Conservation (phyloP, 1,139 yeast species). For the Nematodospora anomalae region DNA sequence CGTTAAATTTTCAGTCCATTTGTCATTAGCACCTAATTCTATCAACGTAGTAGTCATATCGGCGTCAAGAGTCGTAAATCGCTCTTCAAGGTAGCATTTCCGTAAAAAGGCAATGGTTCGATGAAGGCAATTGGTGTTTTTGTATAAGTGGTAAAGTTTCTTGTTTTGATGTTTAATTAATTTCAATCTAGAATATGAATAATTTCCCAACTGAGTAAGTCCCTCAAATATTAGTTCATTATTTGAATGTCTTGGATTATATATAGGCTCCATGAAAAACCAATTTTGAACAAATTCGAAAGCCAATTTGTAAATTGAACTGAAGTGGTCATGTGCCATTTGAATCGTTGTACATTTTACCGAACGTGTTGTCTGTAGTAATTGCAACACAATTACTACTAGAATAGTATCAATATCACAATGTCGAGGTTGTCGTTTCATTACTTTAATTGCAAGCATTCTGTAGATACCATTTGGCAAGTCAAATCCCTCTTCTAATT, state of each 20-base stretch:
- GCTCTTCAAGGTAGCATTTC: not conserved
- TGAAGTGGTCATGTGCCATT: constrained; percentile 14
- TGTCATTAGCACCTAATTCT: not conserved
- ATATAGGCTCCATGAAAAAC: constrained; percentile 25
- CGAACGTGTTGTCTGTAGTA: constrained; percentile 12
- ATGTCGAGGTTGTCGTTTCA: constrained; percentile 17
- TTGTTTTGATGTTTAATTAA: not conserved
- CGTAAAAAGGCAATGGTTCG: not conserved
- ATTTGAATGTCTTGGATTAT: constrained; percentile 32
- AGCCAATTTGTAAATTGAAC: constrained; percentile 12
- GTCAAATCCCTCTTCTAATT: constrained; percentile 4
- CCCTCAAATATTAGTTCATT: constrained; percentile 29
- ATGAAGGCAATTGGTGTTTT: not conserved
- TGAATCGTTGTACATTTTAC: constrained; percentile 3
- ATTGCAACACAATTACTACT: constrained; percentile 20
- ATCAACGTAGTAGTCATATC: not conserved
- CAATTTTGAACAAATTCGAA: constrained; percentile 23
- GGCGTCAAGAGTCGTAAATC: not conserved
- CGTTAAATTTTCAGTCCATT: not conserved
- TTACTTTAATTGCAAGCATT: constrained; percentile 3
- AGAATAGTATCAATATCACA: constrained; percentile 21
- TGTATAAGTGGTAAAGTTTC: not conserved
- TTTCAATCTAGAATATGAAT: not conserved
- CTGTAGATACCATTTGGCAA: constrained; percentile 7
- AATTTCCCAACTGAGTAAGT: not conserved